Conservation (phyloP, 805 yeast species). For the Torulaspora franciscae region DNA sequence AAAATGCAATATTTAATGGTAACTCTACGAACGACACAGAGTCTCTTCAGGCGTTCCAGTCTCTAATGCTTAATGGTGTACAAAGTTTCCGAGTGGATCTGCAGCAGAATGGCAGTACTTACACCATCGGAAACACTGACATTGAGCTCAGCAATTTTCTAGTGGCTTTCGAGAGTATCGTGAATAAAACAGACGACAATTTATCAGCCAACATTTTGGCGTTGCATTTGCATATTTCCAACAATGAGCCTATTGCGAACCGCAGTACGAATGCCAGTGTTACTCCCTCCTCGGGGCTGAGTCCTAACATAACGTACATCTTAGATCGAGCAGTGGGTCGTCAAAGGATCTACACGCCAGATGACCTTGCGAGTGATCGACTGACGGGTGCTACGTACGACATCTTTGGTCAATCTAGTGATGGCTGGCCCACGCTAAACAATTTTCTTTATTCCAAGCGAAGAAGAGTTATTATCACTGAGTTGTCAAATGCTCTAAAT, state of each 20-base stretch:
- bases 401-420: slow-evolving; percentile 8
- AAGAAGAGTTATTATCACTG: slow-evolving; percentile 38
- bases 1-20: slow-evolving; percentile 29
- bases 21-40: slow-evolving; percentile 33
- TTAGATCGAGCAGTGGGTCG: slow-evolving; percentile 17
- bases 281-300: neutral
- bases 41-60: slow-evolving; percentile 29
- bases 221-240: slow-evolving; percentile 37
- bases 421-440: slow-evolving; percentile 37
- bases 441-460: slow-evolving; percentile 35
- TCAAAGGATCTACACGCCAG: slow-evolving; percentile 32
- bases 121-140: slow-evolving; percentile 18
- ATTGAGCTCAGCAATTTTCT: slow-evolving; percentile 30
- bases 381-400: slow-evolving; percentile 15
- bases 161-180: slow-evolving; percentile 32
- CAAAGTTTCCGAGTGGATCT: slow-evolving; percentile 49
- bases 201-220: slow-evolving; percentile 43
- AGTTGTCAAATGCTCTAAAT: slow-evolving; percentile 30
- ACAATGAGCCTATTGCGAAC: slow-evolving; percentile 5
- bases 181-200: slow-evolving; percentile 42
- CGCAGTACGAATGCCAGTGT: slow-evolving; percentile 19
- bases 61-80: slow-evolving; percentile 42
- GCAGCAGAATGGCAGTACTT: slow-evolving; percentile 47
- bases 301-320: slow-evolving; percentile 21
- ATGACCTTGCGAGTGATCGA: slow-evolving; percentile 24